Base-by-base conservation (phyloP, 2,329 filamentous ascomycete species). In the Aspergillus pseudoviridinutans region DNA sequence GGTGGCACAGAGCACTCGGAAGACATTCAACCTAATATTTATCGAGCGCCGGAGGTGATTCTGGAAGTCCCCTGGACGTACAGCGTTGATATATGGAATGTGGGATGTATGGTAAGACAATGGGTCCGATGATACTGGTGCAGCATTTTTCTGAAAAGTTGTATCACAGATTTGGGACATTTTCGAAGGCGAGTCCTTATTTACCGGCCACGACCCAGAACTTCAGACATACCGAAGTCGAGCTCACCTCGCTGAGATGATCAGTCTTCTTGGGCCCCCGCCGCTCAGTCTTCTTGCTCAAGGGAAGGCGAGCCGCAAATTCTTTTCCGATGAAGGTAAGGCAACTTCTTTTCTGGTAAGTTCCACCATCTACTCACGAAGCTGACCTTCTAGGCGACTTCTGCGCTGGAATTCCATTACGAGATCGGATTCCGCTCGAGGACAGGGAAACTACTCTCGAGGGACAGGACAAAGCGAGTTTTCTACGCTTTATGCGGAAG, bases 11-110 rank as follows among this genome's bases (percentile, higher is more conserved):
- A 75, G 20, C 76, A 78, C 53, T 38, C 14, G 1, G 65, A 62
- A 62, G 53, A 58, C 29, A 60, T 72, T 44, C 67, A 73, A 51
- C 72, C 72, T 24, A 53, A 71, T 58, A 69, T 72, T 24, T 75
- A 74, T 54, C 68, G 70, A 53, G 69, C 73, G 20, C 73, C 72
- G 7, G 73, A 84, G 58, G 79, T 83, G 8, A 80, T 83, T 4
- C 56, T 84, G 0, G 62, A 72, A 63, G 69, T 63, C 3, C 73
- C 75, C 1, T 84, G 80, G 81, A 68, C 69, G 0, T 79, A 77
- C 53, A 69, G 73, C 20, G 70, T 80, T 14, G 80, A 84, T 66
- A 78, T 84, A 53, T 84, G 81, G 81, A 82, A 80, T 56, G 71
- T 74, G 3, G 80, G 79, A 8, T 79, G 76, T 55, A 76, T 83